phyloP scores from a whole-genome alignment of 208 protist species.

The Crithidia bombi region DNA sequence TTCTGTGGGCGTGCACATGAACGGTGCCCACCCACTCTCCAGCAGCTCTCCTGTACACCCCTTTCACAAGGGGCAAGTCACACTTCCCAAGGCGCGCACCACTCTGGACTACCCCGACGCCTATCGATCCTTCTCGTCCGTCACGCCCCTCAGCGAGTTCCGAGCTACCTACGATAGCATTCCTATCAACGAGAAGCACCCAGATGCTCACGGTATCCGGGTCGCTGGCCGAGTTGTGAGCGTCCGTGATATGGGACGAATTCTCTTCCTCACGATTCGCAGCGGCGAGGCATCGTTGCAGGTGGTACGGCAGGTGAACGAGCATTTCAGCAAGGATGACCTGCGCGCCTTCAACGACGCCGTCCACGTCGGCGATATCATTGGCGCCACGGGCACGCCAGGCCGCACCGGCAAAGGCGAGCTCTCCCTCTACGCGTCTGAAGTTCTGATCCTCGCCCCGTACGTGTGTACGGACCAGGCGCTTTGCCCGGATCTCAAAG shows the following conservation, averaged over 20 bases:
- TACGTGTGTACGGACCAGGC: slow-evolving; percentile 89
- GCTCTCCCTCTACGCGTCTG: slow-evolving; percentile 73
- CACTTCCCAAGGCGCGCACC: slow-evolving; percentile 34
- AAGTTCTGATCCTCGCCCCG: slow-evolving; percentile 66
- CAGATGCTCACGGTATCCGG: slow-evolving; percentile 38
- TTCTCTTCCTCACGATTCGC: slow-evolving; percentile 83
- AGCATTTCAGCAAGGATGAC: slow-evolving; percentile 51
- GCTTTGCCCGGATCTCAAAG: slow-evolving; percentile 75
- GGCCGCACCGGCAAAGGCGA: slow-evolving; percentile 84
- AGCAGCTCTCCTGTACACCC: background rate
- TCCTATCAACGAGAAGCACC: slow-evolving; percentile 4
- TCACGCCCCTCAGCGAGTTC: slow-evolving; percentile 56
- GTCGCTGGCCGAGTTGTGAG: slow-evolving; percentile 79
- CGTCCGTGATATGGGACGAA: slow-evolving; percentile 83
- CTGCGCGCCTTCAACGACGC: slow-evolving; percentile 53
- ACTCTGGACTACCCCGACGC: slow-evolving; percentile 50
- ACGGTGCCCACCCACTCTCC: no score
- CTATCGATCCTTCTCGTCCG: slow-evolving; percentile 70
- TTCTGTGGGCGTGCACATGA: no score
- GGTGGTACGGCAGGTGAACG: slow-evolving; percentile 64
- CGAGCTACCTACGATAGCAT: slow-evolving; percentile 47
- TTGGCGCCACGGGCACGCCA: slow-evolving; percentile 80
- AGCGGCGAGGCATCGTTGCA: slow-evolving; percentile 70
- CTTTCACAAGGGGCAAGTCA: background rate
- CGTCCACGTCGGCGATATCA: slow-evolving; percentile 82